Base-by-base conservation (phyloP, 2,329 filamentous ascomycete species). In the Macrophomina pseudophaseolina region DNA sequence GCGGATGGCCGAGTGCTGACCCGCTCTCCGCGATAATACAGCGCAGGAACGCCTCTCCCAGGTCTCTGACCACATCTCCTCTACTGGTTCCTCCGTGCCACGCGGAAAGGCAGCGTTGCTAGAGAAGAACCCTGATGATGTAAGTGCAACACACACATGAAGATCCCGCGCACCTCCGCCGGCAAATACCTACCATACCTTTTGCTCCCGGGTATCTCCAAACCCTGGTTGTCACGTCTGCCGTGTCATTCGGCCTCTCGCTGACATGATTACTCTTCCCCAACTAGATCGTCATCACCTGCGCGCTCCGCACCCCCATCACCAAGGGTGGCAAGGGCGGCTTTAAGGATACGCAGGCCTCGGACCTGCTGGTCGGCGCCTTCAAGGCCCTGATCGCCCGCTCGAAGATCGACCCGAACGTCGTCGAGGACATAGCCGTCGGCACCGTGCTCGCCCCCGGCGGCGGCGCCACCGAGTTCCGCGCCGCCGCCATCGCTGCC, bases 391-490 rank as follows among this genome's bases (percentile, higher is more conserved):
- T 98, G 70, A 85, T 98, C 76, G 85, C 91, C 66, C 56, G 56
- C 28, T 97, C 94, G 71, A 89, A 89, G 71, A 96, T 98, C 80
- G 91, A 97, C 81, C 94, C 95, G 28, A 83, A 83, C 44, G 85
- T 95, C 42, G 93, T 99, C 58, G 92, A 98, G 80, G 95, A 99
- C 77, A 90, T 99, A 71, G 91, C 91, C 63, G 94, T 98, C 67
- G 95, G 95, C 71, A 91, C 90, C 66, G 95, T 99, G 35, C 89
- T 99, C 58, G 89, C 94, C 18, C 94, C 94, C 40, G 95, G 95
- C 69, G 95, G 93, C 72, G 95, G 94, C 72, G 95, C 95, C 28
- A 98, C 95, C 54, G 95, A 98, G 83, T 97, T 97, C 89, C 91
- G 95, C 71, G 95, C 93, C 68, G 95, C 95, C 42, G 90, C 90